These are phyloP conservation scores for Novymonas esmeraldas DNA, from an alignment of 208 protist species.

Conservation along the genomic window DNA sequence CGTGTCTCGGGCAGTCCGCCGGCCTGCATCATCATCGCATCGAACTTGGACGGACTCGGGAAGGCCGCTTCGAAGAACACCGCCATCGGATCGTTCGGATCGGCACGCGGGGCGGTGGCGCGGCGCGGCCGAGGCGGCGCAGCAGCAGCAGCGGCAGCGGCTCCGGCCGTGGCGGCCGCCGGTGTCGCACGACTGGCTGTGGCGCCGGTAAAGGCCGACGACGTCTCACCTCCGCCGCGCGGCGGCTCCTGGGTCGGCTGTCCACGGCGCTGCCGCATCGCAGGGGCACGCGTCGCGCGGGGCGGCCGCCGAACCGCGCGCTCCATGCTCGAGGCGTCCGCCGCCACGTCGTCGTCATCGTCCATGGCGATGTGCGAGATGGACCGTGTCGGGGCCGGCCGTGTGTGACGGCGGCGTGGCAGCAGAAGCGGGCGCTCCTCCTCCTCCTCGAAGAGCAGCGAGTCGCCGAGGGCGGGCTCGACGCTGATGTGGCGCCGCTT, in stretches of 20 bases:
- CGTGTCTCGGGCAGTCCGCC: slow-evolving; percentile 55
- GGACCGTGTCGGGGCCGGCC: slow-evolving; percentile 48
- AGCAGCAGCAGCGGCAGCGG: neutral
- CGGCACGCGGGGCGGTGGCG: slow-evolving; percentile 21
- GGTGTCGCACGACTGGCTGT: neutral
- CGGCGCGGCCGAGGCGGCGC: slow-evolving; percentile 14
- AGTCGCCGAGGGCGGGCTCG: slow-evolving; percentile 57
- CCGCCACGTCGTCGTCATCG: slow-evolving; percentile 34
- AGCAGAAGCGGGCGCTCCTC: slow-evolving; percentile 78
- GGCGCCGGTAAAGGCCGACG: neutral
- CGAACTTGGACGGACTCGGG: slow-evolving; percentile 87
- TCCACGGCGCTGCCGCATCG: slow-evolving; percentile 11
- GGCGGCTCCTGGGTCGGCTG: neutral
- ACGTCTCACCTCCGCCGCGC: neutral
- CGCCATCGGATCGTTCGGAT: slow-evolving; percentile 78
- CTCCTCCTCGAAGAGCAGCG: slow-evolving; percentile 59
- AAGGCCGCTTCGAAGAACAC: slow-evolving; percentile 87
- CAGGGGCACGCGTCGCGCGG: slow-evolving; percentile 33
- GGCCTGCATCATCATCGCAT: slow-evolving; percentile 84
- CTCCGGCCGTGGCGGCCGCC: neutral
- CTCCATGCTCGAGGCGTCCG: slow-evolving; percentile 34
- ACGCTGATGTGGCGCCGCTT: slow-evolving; percentile 36
- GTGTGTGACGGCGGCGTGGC: slow-evolving; percentile 45
- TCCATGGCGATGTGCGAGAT: slow-evolving; percentile 55
- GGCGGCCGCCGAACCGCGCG: slow-evolving; percentile 37